Evolutionary conservation across 805 yeast species (phyloP).

Genomic region (Groenewaldozyma tartarivorans): DNA sequence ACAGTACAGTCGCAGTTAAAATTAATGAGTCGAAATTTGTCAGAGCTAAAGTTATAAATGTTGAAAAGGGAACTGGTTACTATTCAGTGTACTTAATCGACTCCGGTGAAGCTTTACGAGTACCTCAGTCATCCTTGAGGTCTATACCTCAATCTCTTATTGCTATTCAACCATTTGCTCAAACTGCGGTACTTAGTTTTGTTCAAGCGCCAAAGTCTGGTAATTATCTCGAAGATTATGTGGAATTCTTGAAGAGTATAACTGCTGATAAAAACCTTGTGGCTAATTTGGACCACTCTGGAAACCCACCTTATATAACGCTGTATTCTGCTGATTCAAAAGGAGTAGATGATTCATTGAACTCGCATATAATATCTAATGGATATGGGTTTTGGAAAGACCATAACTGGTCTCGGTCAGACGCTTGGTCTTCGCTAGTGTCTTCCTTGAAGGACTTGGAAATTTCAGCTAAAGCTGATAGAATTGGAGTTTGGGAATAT

Average conservation of each 20-base stretch:
- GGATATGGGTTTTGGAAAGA: constrained; percentile 44
- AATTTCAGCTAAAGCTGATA: constrained; percentile 38
- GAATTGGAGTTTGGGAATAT: constrained; percentile 64
- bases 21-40: constrained; percentile 47
- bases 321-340: constrained; percentile 48
- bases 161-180: constrained; percentile 44
- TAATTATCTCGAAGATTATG: constrained; percentile 47
- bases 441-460: constrained; percentile 37
- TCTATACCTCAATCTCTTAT: constrained; percentile 44
- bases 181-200: constrained; percentile 42
- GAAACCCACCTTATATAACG: constrained; percentile 32
- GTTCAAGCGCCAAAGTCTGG: constrained; percentile 52
- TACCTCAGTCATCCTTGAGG: constrained; percentile 37
- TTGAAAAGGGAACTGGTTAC: constrained; percentile 34
- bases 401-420: constrained; percentile 27
- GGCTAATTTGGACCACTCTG: constrained; percentile 38
- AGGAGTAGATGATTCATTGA: constrained; percentile 50
- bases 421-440: constrained; percentile 28
- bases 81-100: constrained; percentile 52
- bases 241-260: constrained; percentile 31
- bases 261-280: constrained; percentile 41
- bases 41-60: constrained; percentile 45
- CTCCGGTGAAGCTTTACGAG: constrained; percentile 45
- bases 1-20: constrained; percentile 18
- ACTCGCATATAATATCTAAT: constrained; percentile 45